These are phyloP conservation scores for Hordeum pubiflorum DNA, from an alignment of 202 grass and related monocot species.

Conservation along the genomic window DNA sequence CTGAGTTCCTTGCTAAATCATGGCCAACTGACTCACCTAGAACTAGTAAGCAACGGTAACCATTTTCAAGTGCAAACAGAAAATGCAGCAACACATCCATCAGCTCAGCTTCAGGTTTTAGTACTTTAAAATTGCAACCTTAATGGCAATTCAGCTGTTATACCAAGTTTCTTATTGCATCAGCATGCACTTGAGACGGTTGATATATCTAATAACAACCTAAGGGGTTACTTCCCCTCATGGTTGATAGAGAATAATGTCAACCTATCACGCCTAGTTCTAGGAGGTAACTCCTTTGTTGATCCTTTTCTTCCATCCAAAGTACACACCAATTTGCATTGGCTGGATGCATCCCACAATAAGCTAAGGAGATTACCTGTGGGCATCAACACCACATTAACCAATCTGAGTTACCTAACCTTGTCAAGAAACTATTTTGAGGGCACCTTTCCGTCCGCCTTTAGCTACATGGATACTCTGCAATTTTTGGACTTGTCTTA, in stretches of 20 bases:
- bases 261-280: not conserved
- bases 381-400: not conserved
- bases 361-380: not conserved
- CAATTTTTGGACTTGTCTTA: conserved; percentile 3
- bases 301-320: conserved; percentile 2
- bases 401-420: not conserved
- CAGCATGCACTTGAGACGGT: not conserved
- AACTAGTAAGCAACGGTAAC: not conserved
- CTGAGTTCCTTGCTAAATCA: conserved; percentile 5
- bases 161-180: not conserved
- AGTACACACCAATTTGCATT: not conserved
- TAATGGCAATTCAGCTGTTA: not conserved
- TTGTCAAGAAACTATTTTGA: conserved; percentile 10
- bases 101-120: conserved; percentile 8
- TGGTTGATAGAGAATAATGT: conserved; percentile 28
- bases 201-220: conserved; percentile 14
- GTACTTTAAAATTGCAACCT: conserved; percentile 16
- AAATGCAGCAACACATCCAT: not conserved
- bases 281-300: not conserved
- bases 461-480: not conserved
- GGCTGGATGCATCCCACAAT: conserved; percentile 22
- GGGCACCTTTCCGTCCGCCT: not conserved
- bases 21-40: not conserved
- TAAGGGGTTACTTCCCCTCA: not conserved
- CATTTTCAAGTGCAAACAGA: conserved; percentile 14